phyloP scores from a whole-genome alignment of 208 protist genomes.

The Leishmania mexicana region DNA sequence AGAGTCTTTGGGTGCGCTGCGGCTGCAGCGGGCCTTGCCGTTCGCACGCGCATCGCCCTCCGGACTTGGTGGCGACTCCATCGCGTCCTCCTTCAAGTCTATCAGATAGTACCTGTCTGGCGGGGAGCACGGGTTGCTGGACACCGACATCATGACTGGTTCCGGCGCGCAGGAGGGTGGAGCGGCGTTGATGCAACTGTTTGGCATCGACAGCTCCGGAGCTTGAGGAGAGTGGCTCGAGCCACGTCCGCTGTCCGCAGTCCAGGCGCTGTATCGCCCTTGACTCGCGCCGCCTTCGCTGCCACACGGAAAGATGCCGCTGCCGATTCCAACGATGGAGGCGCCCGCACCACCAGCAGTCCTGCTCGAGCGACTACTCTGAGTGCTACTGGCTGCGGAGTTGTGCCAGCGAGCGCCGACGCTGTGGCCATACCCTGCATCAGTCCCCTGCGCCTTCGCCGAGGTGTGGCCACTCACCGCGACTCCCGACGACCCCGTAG shows the following conservation, averaged over 20 bases:
- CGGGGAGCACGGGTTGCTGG: background rate
- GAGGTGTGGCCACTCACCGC: background rate
- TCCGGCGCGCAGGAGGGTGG: conserved; percentile 23
- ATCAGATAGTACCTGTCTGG: background rate
- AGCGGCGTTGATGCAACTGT: conserved; percentile 2
- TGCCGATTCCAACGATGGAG: background rate
- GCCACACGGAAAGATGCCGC: background rate
- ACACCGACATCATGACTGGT: conserved; percentile 5
- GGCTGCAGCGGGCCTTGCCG: background rate
- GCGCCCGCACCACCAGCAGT: background rate
- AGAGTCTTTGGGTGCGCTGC: too few species aligned
- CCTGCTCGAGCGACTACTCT: background rate
- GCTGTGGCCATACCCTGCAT: background rate
- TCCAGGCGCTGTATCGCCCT: conserved; percentile 18
- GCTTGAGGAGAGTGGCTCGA: conserved; percentile 19
- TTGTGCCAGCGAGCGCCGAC: background rate
- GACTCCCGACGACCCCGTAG: background rate
- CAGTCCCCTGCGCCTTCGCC: background rate
- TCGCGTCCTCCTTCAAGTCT: background rate
- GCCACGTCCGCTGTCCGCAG: conserved; percentile 17
- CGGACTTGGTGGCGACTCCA: conserved; percentile 14
- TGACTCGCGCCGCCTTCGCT: conserved; percentile 21
- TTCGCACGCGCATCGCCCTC: background rate
- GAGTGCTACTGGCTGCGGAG: background rate
- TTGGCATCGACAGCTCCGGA: conserved; percentile 26